Base-by-base conservation (phyloP, 148 eudicot genomes). In the Dianthus caryophyllus region DNA sequence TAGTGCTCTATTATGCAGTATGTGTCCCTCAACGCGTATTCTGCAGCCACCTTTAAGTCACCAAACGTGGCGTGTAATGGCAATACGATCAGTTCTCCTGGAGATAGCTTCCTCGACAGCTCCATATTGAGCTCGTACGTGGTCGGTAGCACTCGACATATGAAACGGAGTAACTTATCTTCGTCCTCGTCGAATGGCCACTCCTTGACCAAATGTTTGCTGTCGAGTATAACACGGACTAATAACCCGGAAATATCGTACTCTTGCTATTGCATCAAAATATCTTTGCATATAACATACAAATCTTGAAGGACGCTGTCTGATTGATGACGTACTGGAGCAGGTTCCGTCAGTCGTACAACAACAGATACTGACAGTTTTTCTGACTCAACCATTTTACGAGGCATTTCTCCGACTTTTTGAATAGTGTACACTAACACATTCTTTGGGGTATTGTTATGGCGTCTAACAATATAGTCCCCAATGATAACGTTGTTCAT, bases 401-500 rank as follows among this genome's bases (percentile, higher is more conserved):
- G 36, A 11, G 55, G 46, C 30, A 39, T 38, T 64, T 64, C 72
- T 31, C 65, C 73, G 2, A 68, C 12, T 21, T 84, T 85, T 2
- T 85, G 80, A 63, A 93, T 78, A 2, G 89, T 76, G 66, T 78
- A 93, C 41, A 81, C 85, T 16, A 87, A 56, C 14, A 84, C 72
- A 64, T 88, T 74, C 2, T 82, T 87, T 0, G 33, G 5, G n/a
- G 80, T 73, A 69, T 89, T 84, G 18, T 75, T 82, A 9, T 73
- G 65, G 38, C 91, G 88, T 13, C 80, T 79, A 29, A 93, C 88
- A 10, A 83, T 38, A 36, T 72, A 61, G 33, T 80, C 75, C 30
- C 91, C 91, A 25, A 89, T 83, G 66, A 84, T 81, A 25, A 89
- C 98, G 69, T 87, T 82, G 64, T 83, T 84, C 88, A 89, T 79